Conservation (phyloP, 139 green algal genomes). For the Yamagishiella unicocca region DNA sequence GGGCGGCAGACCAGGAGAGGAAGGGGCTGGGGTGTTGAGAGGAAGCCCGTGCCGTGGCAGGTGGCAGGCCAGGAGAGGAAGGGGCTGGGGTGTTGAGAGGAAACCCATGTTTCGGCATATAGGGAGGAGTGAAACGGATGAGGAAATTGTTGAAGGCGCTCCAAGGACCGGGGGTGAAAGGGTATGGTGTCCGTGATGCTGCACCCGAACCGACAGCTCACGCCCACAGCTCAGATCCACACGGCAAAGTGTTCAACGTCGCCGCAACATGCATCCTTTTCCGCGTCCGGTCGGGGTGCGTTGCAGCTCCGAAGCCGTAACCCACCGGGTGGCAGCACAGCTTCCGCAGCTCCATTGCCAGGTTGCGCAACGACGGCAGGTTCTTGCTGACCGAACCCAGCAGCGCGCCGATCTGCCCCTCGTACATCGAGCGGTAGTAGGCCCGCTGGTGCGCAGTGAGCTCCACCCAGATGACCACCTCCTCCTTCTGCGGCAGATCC, state of each 20-base stretch:
- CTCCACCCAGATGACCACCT: slow-evolving; percentile 91
- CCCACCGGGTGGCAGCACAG: slow-evolving; percentile 93
- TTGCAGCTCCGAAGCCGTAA: too few relatives aligned
- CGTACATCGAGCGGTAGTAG: slow-evolving; percentile 86
- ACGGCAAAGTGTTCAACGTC: too few relatives aligned
- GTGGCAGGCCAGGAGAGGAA: neutral
- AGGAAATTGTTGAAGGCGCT: too few relatives aligned
- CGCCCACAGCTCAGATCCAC: too few relatives aligned
- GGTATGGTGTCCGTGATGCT: too few relatives aligned
- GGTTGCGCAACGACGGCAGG: slow-evolving; percentile 86
- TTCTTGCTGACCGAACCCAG: slow-evolving; percentile 72
- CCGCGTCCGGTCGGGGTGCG: too few relatives aligned
- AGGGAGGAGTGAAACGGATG: too few relatives aligned
- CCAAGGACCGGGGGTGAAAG: too few relatives aligned
- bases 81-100: neutral
- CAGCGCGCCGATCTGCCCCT: slow-evolving; percentile 74
- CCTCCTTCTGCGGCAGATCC: slow-evolving; percentile 95
- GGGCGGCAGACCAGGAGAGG: neutral
- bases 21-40: neutral
- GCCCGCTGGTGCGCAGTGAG: slow-evolving; percentile 85
- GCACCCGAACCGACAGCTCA: too few relatives aligned
- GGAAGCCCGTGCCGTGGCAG: too few relatives aligned
- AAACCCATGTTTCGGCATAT: too few relatives aligned
- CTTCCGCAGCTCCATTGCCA: slow-evolving; percentile 97
- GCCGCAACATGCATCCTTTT: too few relatives aligned